Conservation (phyloP, 768 basidiomycete species). For the Pulveroboletus sp. region DNA sequence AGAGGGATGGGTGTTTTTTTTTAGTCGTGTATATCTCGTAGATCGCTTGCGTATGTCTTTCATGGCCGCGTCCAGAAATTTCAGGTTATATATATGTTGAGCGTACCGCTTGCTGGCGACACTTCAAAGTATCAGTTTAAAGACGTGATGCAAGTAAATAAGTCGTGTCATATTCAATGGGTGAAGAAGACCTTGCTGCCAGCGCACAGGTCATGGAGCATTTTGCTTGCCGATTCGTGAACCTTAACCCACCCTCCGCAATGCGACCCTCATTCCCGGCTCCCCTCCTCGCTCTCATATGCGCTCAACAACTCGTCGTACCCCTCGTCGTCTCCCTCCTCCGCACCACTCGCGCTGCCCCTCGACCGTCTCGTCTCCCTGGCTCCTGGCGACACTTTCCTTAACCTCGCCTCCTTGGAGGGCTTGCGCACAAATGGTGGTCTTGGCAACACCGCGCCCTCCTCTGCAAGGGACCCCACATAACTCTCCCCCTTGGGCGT, state of each 20-base stretch:
- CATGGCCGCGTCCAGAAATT: too few relatives aligned
- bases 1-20: too few relatives aligned
- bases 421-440: conserved; percentile 27
- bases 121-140: too few relatives aligned
- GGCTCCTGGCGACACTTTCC: conserved; percentile 47
- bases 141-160: not conserved
- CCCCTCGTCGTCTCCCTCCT: conserved; percentile 73
- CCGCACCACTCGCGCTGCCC: conserved; percentile 53
- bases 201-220: not conserved
- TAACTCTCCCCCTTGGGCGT: conserved; percentile 60
- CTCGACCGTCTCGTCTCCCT: conserved; percentile 38
- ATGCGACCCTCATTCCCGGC: conserved; percentile 21
- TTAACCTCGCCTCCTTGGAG: conserved; percentile 31
- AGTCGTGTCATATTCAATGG: not conserved
- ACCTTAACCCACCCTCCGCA: not conserved
- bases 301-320: conserved; percentile 77
- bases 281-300: conserved; percentile 72
- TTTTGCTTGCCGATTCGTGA: not conserved
- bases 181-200: not conserved
- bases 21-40: too few relatives aligned
- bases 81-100: too few relatives aligned
- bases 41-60: too few relatives aligned
- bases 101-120: too few relatives aligned
- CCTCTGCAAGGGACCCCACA: not conserved
- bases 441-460: conserved; percentile 18